phyloP scores from a whole-genome alignment of 2,329 filamentous ascomycete species.

The Clonostachys sp. region DNA sequence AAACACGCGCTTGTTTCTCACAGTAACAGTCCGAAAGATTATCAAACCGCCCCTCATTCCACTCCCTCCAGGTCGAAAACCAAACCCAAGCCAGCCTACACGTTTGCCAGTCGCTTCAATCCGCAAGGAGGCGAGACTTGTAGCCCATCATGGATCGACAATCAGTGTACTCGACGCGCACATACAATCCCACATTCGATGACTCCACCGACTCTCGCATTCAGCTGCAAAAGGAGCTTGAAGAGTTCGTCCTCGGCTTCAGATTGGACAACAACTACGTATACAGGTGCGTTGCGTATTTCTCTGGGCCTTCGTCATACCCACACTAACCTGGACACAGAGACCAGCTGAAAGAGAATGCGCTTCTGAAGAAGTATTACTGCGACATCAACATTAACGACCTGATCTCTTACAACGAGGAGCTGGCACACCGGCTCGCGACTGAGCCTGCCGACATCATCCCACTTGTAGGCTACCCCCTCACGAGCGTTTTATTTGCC shows the following conservation, averaged over 20 bases:
- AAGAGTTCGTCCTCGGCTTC: slow-evolving; percentile 91
- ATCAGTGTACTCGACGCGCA: slow-evolving; percentile 79
- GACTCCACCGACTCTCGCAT: slow-evolving; percentile 64
- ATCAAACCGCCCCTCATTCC: not conserved
- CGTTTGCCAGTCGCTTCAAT: too few species aligned
- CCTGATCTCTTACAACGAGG: slow-evolving; percentile 93
- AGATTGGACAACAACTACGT: slow-evolving; percentile 91
- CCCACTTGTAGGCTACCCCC: slow-evolving; percentile 61
- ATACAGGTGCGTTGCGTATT: slow-evolving; percentile 64
- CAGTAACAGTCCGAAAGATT: not conserved
- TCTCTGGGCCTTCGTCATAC: not conserved
- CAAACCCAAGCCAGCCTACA: not conserved
- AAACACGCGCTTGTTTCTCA: not conserved
- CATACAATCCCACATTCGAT: slow-evolving; percentile 66
- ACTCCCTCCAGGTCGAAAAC: not conserved
- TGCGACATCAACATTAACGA: slow-evolving; percentile 96
- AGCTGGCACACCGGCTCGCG: slow-evolving; percentile 83
- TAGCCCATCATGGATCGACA: slow-evolving; percentile 69
- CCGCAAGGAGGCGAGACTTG: slow-evolving; percentile 1
- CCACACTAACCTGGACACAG: slow-evolving; percentile 37
- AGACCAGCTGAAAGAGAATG: slow-evolving; percentile 94
- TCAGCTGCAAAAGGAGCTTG: slow-evolving; percentile 73
- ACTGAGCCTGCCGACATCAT: slow-evolving; percentile 92
- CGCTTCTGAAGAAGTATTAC: slow-evolving; percentile 87
- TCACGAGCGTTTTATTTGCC: not conserved